Evolutionary conservation across 257 asterid genomes (phyloP).

Genomic region (Rhazya stricta): DNA sequence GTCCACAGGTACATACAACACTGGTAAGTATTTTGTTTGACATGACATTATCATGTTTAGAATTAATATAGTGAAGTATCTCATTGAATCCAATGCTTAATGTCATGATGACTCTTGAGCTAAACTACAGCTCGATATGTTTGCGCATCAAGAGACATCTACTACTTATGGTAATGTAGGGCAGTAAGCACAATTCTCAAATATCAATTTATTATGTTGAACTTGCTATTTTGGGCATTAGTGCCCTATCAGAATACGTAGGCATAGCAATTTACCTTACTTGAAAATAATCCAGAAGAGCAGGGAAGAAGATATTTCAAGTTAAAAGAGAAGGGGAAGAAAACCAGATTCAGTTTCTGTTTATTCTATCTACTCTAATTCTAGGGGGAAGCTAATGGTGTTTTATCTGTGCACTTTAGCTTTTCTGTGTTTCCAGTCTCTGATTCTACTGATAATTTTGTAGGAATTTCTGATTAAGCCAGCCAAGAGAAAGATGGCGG

Average conservation of each 20-base stretch:
- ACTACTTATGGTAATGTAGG: not conserved
- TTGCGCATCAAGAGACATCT: not conserved
- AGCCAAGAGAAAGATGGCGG: not conserved
- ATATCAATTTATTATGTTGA: not conserved
- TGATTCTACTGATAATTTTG: not conserved
- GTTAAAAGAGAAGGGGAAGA: not conserved
- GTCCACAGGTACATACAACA: slow-evolving; percentile 9
- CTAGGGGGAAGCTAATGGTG: not conserved
- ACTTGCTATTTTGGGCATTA: not conserved
- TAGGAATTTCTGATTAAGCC: slow-evolving; percentile 7
- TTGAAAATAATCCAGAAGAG: no score
- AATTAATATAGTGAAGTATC: no score
- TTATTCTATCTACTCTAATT: no score
- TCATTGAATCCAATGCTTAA: not conserved
- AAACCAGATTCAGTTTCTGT: not conserved
- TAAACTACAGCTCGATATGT: not conserved
- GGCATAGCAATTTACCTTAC: no score
- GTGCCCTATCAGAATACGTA: not conserved
- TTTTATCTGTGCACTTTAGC: not conserved
- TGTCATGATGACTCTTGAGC: not conserved
- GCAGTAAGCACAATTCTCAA: not conserved
- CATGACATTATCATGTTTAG: not conserved
- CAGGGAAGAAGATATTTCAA: not conserved
- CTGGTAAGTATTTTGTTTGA: slow-evolving; percentile 16
- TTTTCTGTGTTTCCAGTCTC: not conserved